Conservation (phyloP, 495 filamentous ascomycete species). For the Oidiodendron maius region DNA sequence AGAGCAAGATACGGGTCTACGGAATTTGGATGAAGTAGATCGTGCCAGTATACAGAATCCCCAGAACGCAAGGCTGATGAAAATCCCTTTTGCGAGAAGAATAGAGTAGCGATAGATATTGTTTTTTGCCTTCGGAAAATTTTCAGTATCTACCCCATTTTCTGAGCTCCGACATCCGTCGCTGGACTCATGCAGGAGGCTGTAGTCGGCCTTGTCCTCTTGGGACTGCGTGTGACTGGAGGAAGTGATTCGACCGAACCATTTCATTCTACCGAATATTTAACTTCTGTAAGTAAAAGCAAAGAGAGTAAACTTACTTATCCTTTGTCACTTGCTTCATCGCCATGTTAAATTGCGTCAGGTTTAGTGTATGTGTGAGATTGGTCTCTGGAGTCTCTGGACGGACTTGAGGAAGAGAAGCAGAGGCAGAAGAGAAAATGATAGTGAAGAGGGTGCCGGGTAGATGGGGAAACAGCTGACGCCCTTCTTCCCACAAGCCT, state of each 20-base stretch:
- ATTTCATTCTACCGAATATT: neutral
- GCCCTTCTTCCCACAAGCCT: too few relatives aligned
- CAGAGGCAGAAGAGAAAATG: too few relatives aligned
- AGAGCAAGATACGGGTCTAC: neutral
- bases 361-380: too few relatives aligned
- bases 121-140: neutral
- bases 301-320: too few relatives aligned
- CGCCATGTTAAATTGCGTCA: too few relatives aligned
- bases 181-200: neutral
- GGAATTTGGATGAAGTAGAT: neutral
- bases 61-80: neutral
- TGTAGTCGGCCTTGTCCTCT: neutral
- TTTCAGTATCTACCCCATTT: neutral
- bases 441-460: too few relatives aligned
- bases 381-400: too few relatives aligned
- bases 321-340: too few relatives aligned
- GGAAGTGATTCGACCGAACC: neutral
- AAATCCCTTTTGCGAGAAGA: neutral
- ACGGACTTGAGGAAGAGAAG: too few relatives aligned
- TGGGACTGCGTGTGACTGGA: neutral
- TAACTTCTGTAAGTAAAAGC: too few relatives aligned
- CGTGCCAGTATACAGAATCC: neutral
- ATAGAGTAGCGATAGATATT: neutral
- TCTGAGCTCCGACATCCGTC: neutral
- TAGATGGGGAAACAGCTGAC: too few relatives aligned